Base-by-base conservation (phyloP, 1,284 basidiomycete species). In the Lignosus rhinocerotis region DNA sequence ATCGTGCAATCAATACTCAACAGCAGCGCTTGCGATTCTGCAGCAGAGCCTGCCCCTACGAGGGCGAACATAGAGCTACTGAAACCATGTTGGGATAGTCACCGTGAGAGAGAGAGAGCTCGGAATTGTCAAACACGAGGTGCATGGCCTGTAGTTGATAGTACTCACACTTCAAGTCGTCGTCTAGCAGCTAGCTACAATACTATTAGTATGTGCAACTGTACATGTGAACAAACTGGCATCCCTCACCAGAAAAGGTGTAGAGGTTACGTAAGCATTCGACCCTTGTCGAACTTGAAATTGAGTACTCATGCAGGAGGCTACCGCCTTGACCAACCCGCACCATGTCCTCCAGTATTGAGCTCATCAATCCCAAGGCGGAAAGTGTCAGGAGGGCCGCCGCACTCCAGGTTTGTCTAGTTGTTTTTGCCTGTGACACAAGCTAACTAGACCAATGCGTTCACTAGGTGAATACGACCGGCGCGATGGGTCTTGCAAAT, bases 401-500 rank as follows among this genome's bases (percentile, higher is more conserved):
- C 66, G 96, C 96, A 45, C 82, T 98, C 51, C 94, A 96, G 87
- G 95, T 95, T 76, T 78, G 81, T 4, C 2, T 4, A 25, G 25
- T 77, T 36, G 30, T 32, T 33, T 46, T 21, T 32, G 11, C 43
- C 4, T 14, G 7, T 6, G 19, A 17, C 5, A 11, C 19, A 30
- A 9, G 16, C 17, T 8, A n/a, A 45, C 8, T 25, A 45, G 21
- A 36, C 16, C 33, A 39, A 30, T n/a, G 59, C 55, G 12, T 32
- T 17, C 3, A 49, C 25, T 66, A 92, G 90, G 92, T 93, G 58
- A 94, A 93, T 67, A 93, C 88, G 60, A 91, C 85, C 71, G 96
- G 96, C 68, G 97, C 97, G 56, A 93, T 98, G 82, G 96, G 97
- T 67, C 89, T 99, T 56, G 97, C 97, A 38, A 93, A 88, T 75